Percentiles rank a stretch among this genome's conserved stretches.
Evolutionary conservation across 257 asterid genomes (phyloP).

Genomic region (Anisodus acutangulus): DNA sequence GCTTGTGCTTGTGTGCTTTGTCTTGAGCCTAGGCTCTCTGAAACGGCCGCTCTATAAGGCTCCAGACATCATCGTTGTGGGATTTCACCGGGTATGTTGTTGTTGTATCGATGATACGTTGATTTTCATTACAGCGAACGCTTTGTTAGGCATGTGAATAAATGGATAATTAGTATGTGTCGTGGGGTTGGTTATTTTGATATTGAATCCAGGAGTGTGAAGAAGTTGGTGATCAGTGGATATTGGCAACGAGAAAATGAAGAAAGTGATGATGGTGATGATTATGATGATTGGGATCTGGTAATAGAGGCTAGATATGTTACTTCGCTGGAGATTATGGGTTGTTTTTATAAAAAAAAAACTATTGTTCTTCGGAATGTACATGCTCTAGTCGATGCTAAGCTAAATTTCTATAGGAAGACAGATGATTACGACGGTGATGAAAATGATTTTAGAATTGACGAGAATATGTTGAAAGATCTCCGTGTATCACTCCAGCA

Average conservation of each 20-base stretch:
- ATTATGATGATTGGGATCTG: neutral
- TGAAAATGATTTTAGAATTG: neutral
- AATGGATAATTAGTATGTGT: constrained; percentile 19
- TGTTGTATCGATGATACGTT: too few species aligned
- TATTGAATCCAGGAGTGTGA: constrained; percentile 20
- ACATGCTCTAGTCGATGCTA: constrained; percentile 3
- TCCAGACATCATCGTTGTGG: too few species aligned
- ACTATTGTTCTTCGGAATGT: neutral
- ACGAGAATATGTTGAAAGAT: neutral
- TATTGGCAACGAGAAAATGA: neutral
- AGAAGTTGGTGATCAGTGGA: constrained; percentile 23
- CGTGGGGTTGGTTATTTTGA: neutral
- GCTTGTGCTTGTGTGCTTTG: too few species aligned
- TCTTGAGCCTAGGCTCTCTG: too few species aligned
- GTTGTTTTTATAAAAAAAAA: neutral
- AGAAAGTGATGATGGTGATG: neutral
- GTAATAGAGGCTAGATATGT: neutral
- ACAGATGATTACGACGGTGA: neutral
- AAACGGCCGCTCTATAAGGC: too few species aligned
- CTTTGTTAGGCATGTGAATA: neutral
- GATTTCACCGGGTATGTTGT: too few species aligned
- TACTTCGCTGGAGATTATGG: constrained; percentile 15
- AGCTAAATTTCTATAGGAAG: constrained; percentile 18
- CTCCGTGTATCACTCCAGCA: neutral
- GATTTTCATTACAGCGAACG: too few species aligned